Evolutionary conservation across 2,329 filamentous ascomycete genomes (phyloP).

Genomic region (Tolypocladium paradoxum): DNA sequence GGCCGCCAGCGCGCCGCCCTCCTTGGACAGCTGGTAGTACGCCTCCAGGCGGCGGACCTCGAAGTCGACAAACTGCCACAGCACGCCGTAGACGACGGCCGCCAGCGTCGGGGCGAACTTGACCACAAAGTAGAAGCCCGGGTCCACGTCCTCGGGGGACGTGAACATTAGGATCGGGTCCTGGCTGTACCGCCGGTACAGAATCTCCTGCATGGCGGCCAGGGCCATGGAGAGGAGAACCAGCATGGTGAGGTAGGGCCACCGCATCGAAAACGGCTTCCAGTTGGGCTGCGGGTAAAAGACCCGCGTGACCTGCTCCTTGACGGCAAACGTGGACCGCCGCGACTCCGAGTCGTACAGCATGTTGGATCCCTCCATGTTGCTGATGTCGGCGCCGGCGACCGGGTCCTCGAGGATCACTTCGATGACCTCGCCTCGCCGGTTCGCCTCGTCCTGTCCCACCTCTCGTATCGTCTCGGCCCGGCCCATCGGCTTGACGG

Average conservation of each 20-base stretch:
- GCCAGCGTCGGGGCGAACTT: slow-evolving; percentile 54
- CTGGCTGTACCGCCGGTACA: slow-evolving; percentile 38
- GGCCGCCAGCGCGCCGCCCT: slow-evolving; percentile 48
- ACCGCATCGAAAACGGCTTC: slow-evolving; percentile 56
- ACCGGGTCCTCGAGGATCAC: slow-evolving; percentile 36
- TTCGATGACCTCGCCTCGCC: slow-evolving; percentile 47
- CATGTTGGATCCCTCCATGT: slow-evolving; percentile 32
- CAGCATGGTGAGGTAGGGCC: slow-evolving; percentile 45
- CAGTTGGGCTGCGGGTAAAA: slow-evolving; percentile 56
- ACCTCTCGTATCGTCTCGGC: slow-evolving; percentile 34
- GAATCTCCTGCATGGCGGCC: slow-evolving; percentile 40
- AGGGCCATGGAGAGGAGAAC: slow-evolving; percentile 43
- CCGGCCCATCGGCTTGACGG: slow-evolving; percentile 14
- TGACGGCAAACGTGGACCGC: slow-evolving; percentile 26
- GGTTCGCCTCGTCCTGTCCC: slow-evolving; percentile 49
- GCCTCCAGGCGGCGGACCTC: slow-evolving; percentile 57
- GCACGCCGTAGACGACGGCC: slow-evolving; percentile 49
- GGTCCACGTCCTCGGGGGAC: slow-evolving; percentile 36
- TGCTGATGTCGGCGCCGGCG: slow-evolving; percentile 39
- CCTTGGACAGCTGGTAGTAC: slow-evolving; percentile 53
- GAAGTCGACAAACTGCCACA: slow-evolving; percentile 57
- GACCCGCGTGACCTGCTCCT: slow-evolving; percentile 29
- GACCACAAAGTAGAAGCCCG: slow-evolving; percentile 46
- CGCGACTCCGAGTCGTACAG: slow-evolving; percentile 19
- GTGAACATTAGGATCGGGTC: slow-evolving; percentile 38